These are phyloP conservation scores for Pugionium dolabratum DNA, from an alignment of 345 rosid genomes.

Conservation along the genomic window DNA sequence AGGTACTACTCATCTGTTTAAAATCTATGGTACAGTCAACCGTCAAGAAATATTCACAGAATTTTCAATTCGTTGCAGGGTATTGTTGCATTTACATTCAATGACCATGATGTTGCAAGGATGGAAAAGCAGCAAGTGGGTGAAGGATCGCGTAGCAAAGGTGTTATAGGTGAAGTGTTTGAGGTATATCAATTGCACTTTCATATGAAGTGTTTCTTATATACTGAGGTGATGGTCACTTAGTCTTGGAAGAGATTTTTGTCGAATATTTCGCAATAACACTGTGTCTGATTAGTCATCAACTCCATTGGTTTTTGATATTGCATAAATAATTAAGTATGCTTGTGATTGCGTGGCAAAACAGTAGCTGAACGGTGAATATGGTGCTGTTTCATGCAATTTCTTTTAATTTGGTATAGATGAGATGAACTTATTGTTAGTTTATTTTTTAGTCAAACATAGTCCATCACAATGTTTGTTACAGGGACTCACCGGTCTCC, in stretches of 20 bases:
- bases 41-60: conserved; percentile 21
- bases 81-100: conserved; percentile 91
- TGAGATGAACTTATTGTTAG: conserved; percentile 10
- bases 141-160: conserved; percentile 76
- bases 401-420: conserved; percentile 14
- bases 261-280: neutral
- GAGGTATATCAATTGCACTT: conserved; percentile 55
- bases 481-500: conserved; percentile 96
- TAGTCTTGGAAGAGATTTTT: neutral
- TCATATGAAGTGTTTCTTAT: neutral
- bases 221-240: neutral
- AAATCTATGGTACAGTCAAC: conserved; percentile 12
- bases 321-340: conserved; percentile 21
- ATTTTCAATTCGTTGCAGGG: conserved; percentile 54
- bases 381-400: too few species aligned
- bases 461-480: conserved; percentile 15
- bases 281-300: conserved; percentile 5
- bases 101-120: conserved; percentile 80
- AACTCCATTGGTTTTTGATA: conserved; percentile 7
- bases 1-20: conserved; percentile 53
- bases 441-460: conserved; percentile 12
- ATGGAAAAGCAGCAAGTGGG: conserved; percentile 75
- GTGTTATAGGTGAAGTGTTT: conserved; percentile 86
- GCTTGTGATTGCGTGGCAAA: conserved; percentile 11
- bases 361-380: too few species aligned